Conservation (phyloP, 345 rosid species). For the Melaleuca quinquenervia region DNA sequence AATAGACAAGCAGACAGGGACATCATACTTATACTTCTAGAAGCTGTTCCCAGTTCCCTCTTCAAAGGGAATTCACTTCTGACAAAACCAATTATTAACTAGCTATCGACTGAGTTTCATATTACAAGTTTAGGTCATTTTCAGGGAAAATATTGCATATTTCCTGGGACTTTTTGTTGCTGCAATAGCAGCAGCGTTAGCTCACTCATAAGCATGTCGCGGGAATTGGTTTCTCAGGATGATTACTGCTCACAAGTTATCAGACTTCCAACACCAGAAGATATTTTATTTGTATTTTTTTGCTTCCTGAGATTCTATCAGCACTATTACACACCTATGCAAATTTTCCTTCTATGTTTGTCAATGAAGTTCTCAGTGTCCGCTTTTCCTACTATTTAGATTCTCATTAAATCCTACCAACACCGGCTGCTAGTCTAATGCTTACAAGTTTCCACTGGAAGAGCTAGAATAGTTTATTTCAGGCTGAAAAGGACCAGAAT, state of each 20-base stretch:
- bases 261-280: background rate
- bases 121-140: background rate
- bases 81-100: no score
- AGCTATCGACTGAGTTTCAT: background rate
- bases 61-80: no score
- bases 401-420: background rate
- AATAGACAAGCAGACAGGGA: background rate
- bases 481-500: background rate
- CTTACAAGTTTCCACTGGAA: background rate
- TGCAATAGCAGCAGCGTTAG: background rate
- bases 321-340: background rate
- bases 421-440: background rate
- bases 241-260: background rate
- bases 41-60: background rate
- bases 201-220: background rate
- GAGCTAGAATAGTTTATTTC: background rate
- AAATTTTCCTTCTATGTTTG: background rate
- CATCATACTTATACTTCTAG: background rate
- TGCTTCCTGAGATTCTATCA: background rate
- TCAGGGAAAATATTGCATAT: background rate
- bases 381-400: background rate
- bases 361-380: background rate
- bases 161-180: background rate
- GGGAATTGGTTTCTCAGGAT: background rate
- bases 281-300: fast-evolving